Conservation (phyloP, 2,329 filamentous ascomycete genomes). For the Alternaria solani region DNA sequence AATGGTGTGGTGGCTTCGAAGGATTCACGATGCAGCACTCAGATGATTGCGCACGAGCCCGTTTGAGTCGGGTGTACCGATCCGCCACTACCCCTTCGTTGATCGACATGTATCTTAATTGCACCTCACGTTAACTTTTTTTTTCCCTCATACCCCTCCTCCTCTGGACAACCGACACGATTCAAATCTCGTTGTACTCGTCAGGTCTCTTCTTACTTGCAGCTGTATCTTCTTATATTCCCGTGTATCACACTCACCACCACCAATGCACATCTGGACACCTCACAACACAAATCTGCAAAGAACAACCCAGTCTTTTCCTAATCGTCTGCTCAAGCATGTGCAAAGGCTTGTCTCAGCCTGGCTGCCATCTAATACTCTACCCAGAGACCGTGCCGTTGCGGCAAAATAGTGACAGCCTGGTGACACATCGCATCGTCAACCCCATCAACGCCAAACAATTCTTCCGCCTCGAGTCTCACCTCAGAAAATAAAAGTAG, state of each 20-base stretch:
- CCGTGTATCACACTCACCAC: background rate
- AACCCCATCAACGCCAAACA: slow-evolving; percentile 24
- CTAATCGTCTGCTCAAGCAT: background rate
- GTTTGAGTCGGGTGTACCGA: slow-evolving; percentile 13
- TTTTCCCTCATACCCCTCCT: background rate
- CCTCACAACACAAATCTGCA: background rate
- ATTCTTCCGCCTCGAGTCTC: slow-evolving; percentile 11
- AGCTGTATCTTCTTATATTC: background rate
- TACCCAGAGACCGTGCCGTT: slow-evolving; percentile 5
- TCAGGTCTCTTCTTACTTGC: background rate
- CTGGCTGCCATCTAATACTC: slow-evolving; percentile 15
- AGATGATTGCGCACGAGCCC: slow-evolving; percentile 25
- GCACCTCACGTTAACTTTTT: slow-evolving; percentile 26
- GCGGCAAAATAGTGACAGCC: slow-evolving; percentile 5
- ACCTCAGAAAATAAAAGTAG: background rate
- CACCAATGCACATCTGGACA: background rate
- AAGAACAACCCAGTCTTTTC: background rate
- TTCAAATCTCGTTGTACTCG: background rate
- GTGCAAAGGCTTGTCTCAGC: background rate
- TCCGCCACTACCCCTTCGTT: slow-evolving; percentile 20
- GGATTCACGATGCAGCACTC: slow-evolving; percentile 31
- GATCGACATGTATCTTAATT: slow-evolving; percentile 32
- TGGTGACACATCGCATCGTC: slow-evolving; percentile 3
- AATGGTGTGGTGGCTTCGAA: slow-evolving; percentile 30
- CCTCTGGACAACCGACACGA: background rate